Evolutionary conservation across 352 stramenopile genomes (phyloP), one percentile per base, ranked within the genome.

Genomic region (Phytophthora ramorum): DNA sequence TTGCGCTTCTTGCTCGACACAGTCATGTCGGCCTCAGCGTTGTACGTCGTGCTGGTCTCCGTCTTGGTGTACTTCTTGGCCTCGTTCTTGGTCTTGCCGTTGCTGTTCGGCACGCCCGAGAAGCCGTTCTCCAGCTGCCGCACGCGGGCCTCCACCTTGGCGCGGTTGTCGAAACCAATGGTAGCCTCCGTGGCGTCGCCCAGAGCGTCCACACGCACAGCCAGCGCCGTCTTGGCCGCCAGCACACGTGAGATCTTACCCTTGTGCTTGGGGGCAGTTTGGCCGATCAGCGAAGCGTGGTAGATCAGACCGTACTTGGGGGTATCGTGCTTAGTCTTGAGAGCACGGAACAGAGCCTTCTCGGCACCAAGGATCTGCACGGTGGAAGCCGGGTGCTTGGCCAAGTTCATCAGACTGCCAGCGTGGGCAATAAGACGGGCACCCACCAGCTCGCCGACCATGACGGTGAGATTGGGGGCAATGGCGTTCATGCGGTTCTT

Each of bases 291-390:
- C 60, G 96, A 99, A 5, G 98, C 97, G 83, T 99, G 98, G 81
- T 99, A 99, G 74, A 99, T 99, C n/a, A 99, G 88, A 83, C 98
- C 98, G 80, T 99, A 99, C 82, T 99, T 99, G 8, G 98, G 98
- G 10, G 98, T 99, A 76, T 99, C 97, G 75, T 99, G 96, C 81
- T 99, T 99, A 9, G 98, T 99, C 86, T 99, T 99, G 2, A 99
- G 87, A 8, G 98, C 98, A 66, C 98, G 95, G 89, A 99, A 99
- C 3, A 99, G 90, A 16, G 98, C 98, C 87, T 99, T 99, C 80
- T 99, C 98, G 10, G 98, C 98, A 68, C 98, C 98, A 28, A 99
- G 89, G 73, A 99, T 99, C 74, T 97, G 92, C 43, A 99, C 97
- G 1, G 98, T 99, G 10, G 96, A 99, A 24, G 97, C 98, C 41